Conservation (phyloP, 768 basidiomycete genomes). For the Mycena epipterygia region DNA sequence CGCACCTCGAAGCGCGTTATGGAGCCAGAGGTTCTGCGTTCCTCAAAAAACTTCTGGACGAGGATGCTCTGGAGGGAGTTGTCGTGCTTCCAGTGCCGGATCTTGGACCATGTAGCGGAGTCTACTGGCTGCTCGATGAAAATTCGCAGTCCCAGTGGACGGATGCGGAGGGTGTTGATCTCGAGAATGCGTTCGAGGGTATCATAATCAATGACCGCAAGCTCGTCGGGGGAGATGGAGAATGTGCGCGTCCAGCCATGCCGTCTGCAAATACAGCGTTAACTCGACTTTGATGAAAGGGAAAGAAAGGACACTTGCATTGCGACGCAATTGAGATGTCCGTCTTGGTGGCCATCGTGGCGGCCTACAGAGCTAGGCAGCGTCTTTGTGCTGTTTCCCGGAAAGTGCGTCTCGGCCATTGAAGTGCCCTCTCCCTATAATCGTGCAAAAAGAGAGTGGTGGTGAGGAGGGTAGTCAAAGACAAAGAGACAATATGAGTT, state of each 20-base stretch:
- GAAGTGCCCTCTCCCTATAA: conserved; percentile 24
- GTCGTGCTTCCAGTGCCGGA: conserved; percentile 41
- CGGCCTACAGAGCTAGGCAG: conserved; percentile 35
- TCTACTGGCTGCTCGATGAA: conserved; percentile 42
- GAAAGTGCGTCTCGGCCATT: conserved; percentile 37
- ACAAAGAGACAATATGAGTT: conserved; percentile 11
- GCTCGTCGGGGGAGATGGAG: conserved; percentile 39
- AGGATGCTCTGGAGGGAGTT: conserved; percentile 41
- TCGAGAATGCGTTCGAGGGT: conserved; percentile 42
- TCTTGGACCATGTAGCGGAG: conserved; percentile 38
- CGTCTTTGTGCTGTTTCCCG: conserved; percentile 36
- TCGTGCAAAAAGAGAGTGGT: conserved; percentile 24
- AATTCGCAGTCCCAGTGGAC: conserved; percentile 39
- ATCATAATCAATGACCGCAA: conserved; percentile 38
- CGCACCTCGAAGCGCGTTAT: conserved; percentile 42
- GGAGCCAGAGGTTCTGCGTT: conserved; percentile 35
- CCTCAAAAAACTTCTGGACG: conserved; percentile 39
- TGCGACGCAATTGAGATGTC: conserved; percentile 36
- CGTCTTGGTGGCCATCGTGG: conserved; percentile 39
- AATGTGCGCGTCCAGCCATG: conserved; percentile 44
- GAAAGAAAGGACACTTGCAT: conserved; percentile 21
- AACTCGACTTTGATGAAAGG: neutral
- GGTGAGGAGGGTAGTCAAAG: conserved; percentile 9
- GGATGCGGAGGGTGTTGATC: conserved; percentile 41
- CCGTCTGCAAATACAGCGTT: conserved; percentile 27